A percentile compares a stretch with the other conserved stretches of the same genome.
Evolutionary conservation across 2,329 filamentous ascomycete species (phyloP).

Genomic region (Stagonosporopsis tanaceti): DNA sequence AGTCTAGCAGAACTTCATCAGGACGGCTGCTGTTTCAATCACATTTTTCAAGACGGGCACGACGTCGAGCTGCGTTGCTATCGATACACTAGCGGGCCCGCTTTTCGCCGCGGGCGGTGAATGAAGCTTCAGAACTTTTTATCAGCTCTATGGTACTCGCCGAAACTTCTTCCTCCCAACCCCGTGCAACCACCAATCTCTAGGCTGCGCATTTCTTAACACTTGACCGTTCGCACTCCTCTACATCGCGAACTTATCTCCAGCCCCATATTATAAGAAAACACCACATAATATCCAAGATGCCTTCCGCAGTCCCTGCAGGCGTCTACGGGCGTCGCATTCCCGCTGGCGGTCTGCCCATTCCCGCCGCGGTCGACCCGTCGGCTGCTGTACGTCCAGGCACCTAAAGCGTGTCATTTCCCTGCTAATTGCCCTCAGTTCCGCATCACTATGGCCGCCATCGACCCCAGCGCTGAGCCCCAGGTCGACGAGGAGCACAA

Average conservation of each 20-base stretch:
- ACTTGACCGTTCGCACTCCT: conserved; percentile 5
- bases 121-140: conserved; percentile 41
- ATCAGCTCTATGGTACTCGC: not conserved
- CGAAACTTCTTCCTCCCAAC: conserved; percentile 19
- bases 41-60: not conserved
- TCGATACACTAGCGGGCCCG: conserved; percentile 19
- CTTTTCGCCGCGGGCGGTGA: conserved; percentile 38
- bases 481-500: conserved; percentile 51
- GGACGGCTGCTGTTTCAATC: too few relatives aligned
- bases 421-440: conserved; percentile 66
- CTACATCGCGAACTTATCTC: not conserved
- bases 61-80: conserved; percentile 5
- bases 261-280: not conserved
- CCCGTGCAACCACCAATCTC: conserved; percentile 29
- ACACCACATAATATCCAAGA: conserved; percentile 35
- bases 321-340: conserved; percentile 93
- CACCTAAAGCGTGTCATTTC: conserved; percentile 30
- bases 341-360: conserved; percentile 81
- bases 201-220: conserved; percentile 28
- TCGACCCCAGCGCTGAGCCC: conserved; percentile 81
- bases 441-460: conserved; percentile 97
- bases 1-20: too few relatives aligned
- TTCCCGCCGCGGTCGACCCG: conserved; percentile 77
- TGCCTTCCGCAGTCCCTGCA: conserved; percentile 62
- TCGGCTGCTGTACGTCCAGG: conserved; percentile 76